These are phyloP conservation scores for Carallia brachiata DNA, from an alignment of 345 rosid genomes.

Conservation along the genomic window DNA sequence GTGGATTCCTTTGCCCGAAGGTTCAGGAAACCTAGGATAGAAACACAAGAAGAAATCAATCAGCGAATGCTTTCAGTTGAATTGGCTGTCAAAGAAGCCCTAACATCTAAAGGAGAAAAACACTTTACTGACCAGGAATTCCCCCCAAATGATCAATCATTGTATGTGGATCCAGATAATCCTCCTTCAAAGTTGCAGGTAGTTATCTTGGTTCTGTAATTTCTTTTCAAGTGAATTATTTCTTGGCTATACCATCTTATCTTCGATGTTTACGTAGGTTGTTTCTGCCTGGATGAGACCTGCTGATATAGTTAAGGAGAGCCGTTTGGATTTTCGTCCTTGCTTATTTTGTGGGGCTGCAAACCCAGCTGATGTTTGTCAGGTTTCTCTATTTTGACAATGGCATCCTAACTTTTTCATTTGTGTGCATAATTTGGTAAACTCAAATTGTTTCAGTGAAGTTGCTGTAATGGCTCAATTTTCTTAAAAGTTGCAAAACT, in stretches of 20 bases:
- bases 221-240: slow-evolving; percentile 8
- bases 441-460: slow-evolving; percentile 10
- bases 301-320: slow-evolving; percentile 70
- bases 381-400: slow-evolving; percentile 49
- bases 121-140: slow-evolving; percentile 96
- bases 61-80: slow-evolving; percentile 97
- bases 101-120: slow-evolving; percentile 77
- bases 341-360: slow-evolving; percentile 92
- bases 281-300: slow-evolving; percentile 99
- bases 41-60: slow-evolving; percentile 89
- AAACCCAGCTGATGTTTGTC: slow-evolving; percentile 99
- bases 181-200: slow-evolving; percentile 96
- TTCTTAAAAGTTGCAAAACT: slow-evolving; percentile 12
- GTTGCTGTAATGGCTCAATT: slow-evolving; percentile 11
- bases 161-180: slow-evolving; percentile 73
- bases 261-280: slow-evolving; percentile 51
- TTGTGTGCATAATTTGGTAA: slow-evolving; percentile 15
- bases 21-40: slow-evolving; percentile 90
- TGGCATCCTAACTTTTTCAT: slow-evolving; percentile 10
- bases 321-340: slow-evolving; percentile 53
- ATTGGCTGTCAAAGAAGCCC: slow-evolving; percentile 96
- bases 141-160: slow-evolving; percentile 92
- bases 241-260: slow-evolving; percentile 20
- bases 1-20: slow-evolving; percentile 90
- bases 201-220: slow-evolving; percentile 18